Evolutionary conservation across 2,329 filamentous ascomycete genomes (phyloP).

Genomic region (Tolypocladium tropicale): DNA sequence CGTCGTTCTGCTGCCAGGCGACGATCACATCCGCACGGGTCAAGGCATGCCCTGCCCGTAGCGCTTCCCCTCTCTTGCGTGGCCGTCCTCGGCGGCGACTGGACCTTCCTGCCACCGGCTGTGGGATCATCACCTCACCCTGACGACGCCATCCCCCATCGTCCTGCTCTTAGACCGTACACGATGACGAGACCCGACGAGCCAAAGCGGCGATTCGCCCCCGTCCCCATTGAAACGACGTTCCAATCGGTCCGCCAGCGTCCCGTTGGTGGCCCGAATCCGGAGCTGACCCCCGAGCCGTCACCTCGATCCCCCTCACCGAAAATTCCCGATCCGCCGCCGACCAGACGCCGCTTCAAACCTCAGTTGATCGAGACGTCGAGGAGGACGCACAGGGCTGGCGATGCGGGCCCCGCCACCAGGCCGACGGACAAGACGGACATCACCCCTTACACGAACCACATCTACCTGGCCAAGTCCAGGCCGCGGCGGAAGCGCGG

Average conservation of each 20-base stretch:
- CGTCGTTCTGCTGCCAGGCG: not conserved
- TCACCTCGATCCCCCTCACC: constrained; percentile 40
- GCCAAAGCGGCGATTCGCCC: constrained; percentile 50
- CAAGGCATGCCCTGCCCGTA: not conserved
- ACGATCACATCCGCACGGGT: not conserved
- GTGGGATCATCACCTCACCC: not conserved
- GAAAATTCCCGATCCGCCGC: constrained; percentile 27
- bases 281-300: constrained; percentile 46
- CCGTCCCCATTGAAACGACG: constrained; percentile 63
- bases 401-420: constrained; percentile 52
- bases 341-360: constrained; percentile 47
- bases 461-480: constrained; percentile 40
- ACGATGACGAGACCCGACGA: constrained; percentile 29
- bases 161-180: constrained; percentile 3
- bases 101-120: not conserved
- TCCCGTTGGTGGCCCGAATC: constrained; percentile 33
- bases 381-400: constrained; percentile 56
- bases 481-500: constrained; percentile 24
- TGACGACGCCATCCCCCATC: not conserved
- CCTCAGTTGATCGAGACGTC: constrained; percentile 78
- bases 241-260: constrained; percentile 43
- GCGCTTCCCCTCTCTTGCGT: not conserved
- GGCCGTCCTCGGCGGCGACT: not conserved
- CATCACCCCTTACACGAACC: constrained; percentile 53
- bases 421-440: constrained; percentile 62